These are phyloP conservation scores for Talaromyces atroroseus DNA, from an alignment of 2,329 filamentous ascomycete species.

Conservation along the genomic window DNA sequence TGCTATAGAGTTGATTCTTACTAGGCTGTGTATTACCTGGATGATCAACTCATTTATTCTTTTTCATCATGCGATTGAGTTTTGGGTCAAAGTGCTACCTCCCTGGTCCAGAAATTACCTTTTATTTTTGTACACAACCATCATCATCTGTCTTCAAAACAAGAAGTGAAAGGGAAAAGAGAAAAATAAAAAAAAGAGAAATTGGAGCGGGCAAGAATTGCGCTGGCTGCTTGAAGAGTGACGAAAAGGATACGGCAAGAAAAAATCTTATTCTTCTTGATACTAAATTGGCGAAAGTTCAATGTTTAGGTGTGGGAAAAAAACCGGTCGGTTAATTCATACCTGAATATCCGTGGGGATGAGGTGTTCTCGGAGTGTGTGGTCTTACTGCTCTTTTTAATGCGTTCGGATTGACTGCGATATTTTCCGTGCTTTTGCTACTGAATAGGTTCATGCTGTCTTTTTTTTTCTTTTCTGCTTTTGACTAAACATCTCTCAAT, in stretches of 20 bases:
- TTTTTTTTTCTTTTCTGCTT: constrained; percentile 3
- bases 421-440: constrained; percentile 7
- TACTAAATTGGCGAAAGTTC: constrained; percentile 10
- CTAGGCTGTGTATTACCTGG: constrained; percentile 5
- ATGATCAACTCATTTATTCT: constrained; percentile 1
- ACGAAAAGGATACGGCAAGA: constrained; percentile 5
- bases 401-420: constrained; percentile 16
- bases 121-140: constrained; percentile 11
- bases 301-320: constrained; percentile 12
- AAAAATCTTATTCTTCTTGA: constrained; percentile 4
- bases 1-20: constrained; percentile 1
- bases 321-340: constrained; percentile 1
- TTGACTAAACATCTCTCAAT: constrained; percentile 1
- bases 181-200: neutral
- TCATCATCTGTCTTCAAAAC: constrained; percentile 7
- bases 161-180: neutral
- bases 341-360: constrained; percentile 13
- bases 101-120: constrained; percentile 1
- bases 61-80: constrained; percentile 5
- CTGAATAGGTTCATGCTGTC: neutral
- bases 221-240: constrained; percentile 8
- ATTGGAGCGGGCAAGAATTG: neutral
- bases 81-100: neutral
- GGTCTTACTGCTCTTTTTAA: constrained; percentile 14
- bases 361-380: constrained; percentile 17